Evolutionary conservation across 2,329 filamentous ascomycete genomes (phyloP), one percentile per base, ranked within the genome.

Genomic region (Chrysoporthe puriensis): DNA sequence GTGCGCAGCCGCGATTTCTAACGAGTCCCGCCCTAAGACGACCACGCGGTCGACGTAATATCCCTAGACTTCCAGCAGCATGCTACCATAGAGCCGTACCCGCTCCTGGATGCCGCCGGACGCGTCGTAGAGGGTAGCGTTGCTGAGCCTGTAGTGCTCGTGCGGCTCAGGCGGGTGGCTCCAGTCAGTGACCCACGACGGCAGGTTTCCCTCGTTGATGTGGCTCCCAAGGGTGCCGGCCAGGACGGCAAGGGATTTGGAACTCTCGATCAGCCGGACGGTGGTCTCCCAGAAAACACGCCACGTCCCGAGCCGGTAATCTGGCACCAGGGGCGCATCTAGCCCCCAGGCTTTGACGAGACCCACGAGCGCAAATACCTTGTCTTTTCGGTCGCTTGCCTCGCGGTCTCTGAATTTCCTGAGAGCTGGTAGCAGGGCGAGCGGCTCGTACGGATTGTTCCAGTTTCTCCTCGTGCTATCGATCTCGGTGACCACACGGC

Each of bases 171-270:
- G 43, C 14, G 54, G 54, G 21, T 65, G 57, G 13, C 56, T 65
- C 63, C 63, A 65, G 44, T 65, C 56, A 4, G 63, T 65, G 16
- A 65, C 43, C 63, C 63, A 65, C 2, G 63, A 48, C 4, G 63
- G 63, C 9, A 50, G 48, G 6, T 54, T 32, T 13, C 34, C 56
- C 13, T 13, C 46, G 46, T 60, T 42, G 63, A n/a, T n/a, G 21
- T 2, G 13, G 48, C n/a, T 52, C n/a, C 40, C 43, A 42, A 54
- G 57, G 1, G 63, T 59, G 2, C 63, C 63, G 32, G 56, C n/a
- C 2, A 65, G 56, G 5, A 65, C 43, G 14, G 56, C 43, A 14
- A 65, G 44, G 7, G 63, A 50, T 16, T 32, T 52, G 2, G 32
- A 60, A 18, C 43, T 60, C 13, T 43, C 40, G 34, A 65, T 60